These are phyloP conservation scores for Cryptococcus sp. DNA, from an alignment of 1,284 basidiomycete species.

Conservation along the genomic window DNA sequence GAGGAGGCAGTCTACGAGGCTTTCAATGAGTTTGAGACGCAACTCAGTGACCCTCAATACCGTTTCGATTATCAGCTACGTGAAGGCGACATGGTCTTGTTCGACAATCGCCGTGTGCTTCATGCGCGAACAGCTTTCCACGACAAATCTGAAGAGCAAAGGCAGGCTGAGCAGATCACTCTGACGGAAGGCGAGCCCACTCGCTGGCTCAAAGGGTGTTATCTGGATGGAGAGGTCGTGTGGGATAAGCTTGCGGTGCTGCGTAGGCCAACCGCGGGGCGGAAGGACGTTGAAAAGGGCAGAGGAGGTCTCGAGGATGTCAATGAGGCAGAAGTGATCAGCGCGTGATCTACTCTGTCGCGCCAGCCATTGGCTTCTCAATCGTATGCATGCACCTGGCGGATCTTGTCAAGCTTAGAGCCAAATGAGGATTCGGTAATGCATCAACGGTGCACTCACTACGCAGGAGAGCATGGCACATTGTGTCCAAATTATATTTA, in stretches of 20 bases:
- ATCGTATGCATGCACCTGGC: too few relatives aligned
- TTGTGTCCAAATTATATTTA: too few relatives aligned
- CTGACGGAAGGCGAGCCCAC: constrained; percentile 59
- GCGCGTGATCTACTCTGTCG: too few relatives aligned
- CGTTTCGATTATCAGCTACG: constrained; percentile 68
- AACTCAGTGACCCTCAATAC: constrained; percentile 62
- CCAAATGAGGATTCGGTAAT: too few relatives aligned
- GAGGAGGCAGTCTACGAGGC: constrained; percentile 63
- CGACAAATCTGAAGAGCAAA: constrained; percentile 48
- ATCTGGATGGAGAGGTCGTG: constrained; percentile 76
- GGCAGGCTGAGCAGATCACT: constrained; percentile 31
- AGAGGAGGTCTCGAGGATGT: neutral
- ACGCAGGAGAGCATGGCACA: too few relatives aligned
- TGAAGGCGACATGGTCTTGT: constrained; percentile 86
- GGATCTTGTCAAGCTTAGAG: too few relatives aligned
- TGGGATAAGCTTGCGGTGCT: constrained; percentile 58
- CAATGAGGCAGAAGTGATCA: neutral
- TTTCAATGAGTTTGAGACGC: constrained; percentile 63
- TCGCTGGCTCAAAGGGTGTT: constrained; percentile 83
- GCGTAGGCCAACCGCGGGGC: neutral
- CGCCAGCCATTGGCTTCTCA: too few relatives aligned
- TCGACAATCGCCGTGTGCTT: constrained; percentile 90
- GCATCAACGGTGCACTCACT: too few relatives aligned
- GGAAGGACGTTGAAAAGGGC: neutral
- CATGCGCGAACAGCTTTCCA: constrained; percentile 83